Evolutionary conservation across 2,329 filamentous ascomycete species (phyloP).

Genomic region (Albophoma yamanashiensis): DNA sequence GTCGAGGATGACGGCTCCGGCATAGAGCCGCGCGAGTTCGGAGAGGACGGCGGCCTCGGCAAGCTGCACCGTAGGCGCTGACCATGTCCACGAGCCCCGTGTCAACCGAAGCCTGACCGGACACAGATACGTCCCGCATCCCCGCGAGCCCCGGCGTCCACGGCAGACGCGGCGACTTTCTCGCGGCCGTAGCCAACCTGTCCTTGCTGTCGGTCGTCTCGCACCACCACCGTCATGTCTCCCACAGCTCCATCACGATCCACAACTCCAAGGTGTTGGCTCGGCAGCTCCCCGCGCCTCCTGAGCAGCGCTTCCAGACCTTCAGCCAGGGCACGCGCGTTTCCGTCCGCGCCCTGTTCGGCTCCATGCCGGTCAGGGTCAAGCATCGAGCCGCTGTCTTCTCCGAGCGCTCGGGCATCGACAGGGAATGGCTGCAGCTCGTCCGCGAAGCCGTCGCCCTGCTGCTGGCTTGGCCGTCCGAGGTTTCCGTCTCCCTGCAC

Average conservation of each 20-base stretch:
- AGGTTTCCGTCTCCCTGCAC: conserved; percentile 46
- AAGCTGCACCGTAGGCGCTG: conserved; percentile 57
- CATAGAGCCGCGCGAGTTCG: conserved; percentile 64
- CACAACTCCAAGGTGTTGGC: conserved; percentile 59
- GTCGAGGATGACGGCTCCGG: conserved; percentile 81
- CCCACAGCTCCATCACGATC: conserved; percentile 55
- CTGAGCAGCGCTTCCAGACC: conserved; percentile 43
- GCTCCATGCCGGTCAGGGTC: conserved; percentile 80
- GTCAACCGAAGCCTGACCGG: conserved; percentile 3
- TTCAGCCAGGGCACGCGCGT: conserved; percentile 64
- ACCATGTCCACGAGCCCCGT: too few species aligned
- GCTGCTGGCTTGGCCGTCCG: conserved; percentile 56
- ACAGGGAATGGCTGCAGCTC: conserved; percentile 56
- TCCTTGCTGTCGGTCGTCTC: conserved; percentile 72
- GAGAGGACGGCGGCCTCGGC: conserved; percentile 56
- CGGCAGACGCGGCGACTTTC: conserved; percentile 62
- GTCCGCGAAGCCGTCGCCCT: conserved; percentile 49
- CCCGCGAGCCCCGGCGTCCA: conserved; percentile 35
- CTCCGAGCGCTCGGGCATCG: conserved; percentile 36
- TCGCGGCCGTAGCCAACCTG: conserved; percentile 65
- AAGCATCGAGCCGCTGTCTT: conserved; percentile 59
- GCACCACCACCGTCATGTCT: conserved; percentile 47
- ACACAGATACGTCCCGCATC: conserved; percentile 68
- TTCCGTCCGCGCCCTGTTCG: conserved; percentile 71
- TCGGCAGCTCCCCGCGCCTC: conserved; percentile 50